These are phyloP conservation scores for Phytopythium kandeliae DNA, from an alignment of 352 stramenopile genomes.

Conservation along the genomic window DNA sequence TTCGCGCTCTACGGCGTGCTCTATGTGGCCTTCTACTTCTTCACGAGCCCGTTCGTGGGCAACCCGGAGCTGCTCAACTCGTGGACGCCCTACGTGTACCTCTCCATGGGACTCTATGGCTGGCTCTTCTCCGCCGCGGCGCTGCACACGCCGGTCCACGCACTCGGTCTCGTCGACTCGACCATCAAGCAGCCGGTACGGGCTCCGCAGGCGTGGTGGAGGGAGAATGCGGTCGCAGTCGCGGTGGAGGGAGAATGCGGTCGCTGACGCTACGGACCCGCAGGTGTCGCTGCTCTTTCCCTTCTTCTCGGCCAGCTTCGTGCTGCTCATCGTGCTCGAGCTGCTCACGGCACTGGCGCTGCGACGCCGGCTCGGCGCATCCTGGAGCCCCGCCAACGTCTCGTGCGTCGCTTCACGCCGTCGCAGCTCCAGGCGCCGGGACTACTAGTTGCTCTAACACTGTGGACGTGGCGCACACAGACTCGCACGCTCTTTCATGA, in stretches of 20 bases:
- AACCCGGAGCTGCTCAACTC: constrained; percentile 80
- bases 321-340: constrained; percentile 69
- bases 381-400: constrained; percentile 61
- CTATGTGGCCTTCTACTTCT: constrained; percentile 87
- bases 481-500: constrained; percentile 69
- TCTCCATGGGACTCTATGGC: constrained; percentile 81
- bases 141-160: constrained; percentile 68
- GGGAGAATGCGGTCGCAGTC: too few species aligned
- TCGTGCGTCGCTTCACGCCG: constrained; percentile 32
- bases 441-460: too few species aligned
- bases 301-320: constrained; percentile 81
- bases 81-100: constrained; percentile 86
- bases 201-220: too few species aligned
- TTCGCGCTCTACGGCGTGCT: constrained; percentile 76
- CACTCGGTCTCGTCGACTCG: constrained; percentile 64
- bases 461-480: too few species aligned
- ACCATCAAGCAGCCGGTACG: constrained; percentile 83
- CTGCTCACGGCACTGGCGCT: constrained; percentile 62
- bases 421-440: too few species aligned
- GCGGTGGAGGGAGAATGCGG: too few species aligned
- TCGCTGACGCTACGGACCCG: too few species aligned
- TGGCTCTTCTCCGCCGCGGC: constrained; percentile 77
- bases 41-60: constrained; percentile 82
- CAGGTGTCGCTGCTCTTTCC: constrained; percentile 82
- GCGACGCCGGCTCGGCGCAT: constrained; percentile 44